A percentile compares a stretch with the other conserved stretches of the same genome.
These are phyloP conservation scores for Phytopythium montanum DNA, from an alignment of 352 stramenopile genomes.

Conservation along the genomic window DNA sequence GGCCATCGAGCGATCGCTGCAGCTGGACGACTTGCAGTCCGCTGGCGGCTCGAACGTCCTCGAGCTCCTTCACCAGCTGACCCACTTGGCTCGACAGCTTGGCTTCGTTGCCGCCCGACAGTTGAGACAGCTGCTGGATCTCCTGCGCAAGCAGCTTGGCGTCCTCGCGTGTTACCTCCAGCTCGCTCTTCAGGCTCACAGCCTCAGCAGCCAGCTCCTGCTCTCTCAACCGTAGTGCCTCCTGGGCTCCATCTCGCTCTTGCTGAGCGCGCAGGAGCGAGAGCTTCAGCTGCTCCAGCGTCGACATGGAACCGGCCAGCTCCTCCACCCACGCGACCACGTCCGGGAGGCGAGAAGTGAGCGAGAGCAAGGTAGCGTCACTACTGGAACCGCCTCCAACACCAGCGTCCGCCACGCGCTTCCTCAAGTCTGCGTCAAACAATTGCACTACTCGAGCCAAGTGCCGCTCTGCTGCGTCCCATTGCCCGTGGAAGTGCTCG, in stretches of 20 bases:
- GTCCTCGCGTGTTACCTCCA: slow-evolving; percentile 36
- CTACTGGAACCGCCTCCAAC: neutral
- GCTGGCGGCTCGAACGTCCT: slow-evolving; percentile 27
- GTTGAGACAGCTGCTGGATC: slow-evolving; percentile 40
- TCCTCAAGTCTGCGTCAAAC: slow-evolving; percentile 13
- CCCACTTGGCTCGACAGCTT: slow-evolving; percentile 39
- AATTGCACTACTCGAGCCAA: slow-evolving; percentile 27
- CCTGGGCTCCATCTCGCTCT: slow-evolving; percentile 35
- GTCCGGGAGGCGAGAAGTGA: slow-evolving; percentile 11
- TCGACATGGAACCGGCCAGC: slow-evolving; percentile 13
- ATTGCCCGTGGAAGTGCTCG: slow-evolving; percentile 32
- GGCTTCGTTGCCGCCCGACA: slow-evolving; percentile 31
- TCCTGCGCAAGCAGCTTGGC: slow-evolving; percentile 47
- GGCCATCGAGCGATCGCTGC: slow-evolving; percentile 48
- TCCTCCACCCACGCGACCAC: slow-evolving; percentile 19
- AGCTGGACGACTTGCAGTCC: slow-evolving; percentile 57
- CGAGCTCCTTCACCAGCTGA: slow-evolving; percentile 45
- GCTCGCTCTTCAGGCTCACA: slow-evolving; percentile 21
- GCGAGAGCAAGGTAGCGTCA: neutral
- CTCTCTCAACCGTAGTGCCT: slow-evolving; percentile 20
- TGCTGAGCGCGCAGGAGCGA: slow-evolving; percentile 42
- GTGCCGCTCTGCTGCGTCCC: slow-evolving; percentile 20
- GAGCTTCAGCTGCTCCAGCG: slow-evolving; percentile 44
- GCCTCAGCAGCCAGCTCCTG: slow-evolving; percentile 21
- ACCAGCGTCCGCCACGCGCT: neutral